These are phyloP conservation scores for Geotrichum carabidarum DNA, from an alignment of 1,139 yeast species.

Conservation along the genomic window DNA sequence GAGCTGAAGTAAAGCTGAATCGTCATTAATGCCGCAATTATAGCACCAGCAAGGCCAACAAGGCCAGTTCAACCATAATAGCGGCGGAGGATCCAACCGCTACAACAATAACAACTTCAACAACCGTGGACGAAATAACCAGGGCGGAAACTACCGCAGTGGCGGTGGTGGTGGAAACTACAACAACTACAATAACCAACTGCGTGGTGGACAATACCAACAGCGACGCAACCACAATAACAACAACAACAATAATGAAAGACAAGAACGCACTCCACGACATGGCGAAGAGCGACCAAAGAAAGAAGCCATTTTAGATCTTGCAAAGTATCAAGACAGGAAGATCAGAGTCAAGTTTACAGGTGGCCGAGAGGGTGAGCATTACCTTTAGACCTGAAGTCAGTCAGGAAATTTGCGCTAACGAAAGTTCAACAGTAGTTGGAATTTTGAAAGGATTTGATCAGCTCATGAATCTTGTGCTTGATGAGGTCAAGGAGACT, in stretches of 20 bases:
- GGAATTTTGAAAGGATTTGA: slow-evolving; percentile 87
- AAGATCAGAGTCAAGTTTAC: slow-evolving; percentile 71
- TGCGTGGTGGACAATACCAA: slow-evolving; percentile 20
- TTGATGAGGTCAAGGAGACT: slow-evolving; percentile 72
- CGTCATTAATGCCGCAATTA: neutral
- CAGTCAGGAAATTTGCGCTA: slow-evolving; percentile 21
- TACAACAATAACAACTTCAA: slow-evolving; percentile 8
- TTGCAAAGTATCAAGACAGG: slow-evolving; percentile 71
- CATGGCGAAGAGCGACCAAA: slow-evolving; percentile 63
- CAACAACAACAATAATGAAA: slow-evolving; percentile 28
- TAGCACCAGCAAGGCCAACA: neutral
- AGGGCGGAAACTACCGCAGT: slow-evolving; percentile 1
- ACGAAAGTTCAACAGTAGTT: slow-evolving; percentile 40
- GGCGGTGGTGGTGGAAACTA: slow-evolving; percentile 16
- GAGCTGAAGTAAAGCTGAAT: neutral
- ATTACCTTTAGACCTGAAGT: slow-evolving; percentile 11
- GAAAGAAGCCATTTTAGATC: slow-evolving; percentile 83
- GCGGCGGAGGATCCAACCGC: slow-evolving; percentile 1
- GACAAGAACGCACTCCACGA: slow-evolving; percentile 31
- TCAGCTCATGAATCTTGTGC: slow-evolving; percentile 85
- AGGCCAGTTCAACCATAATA: slow-evolving; percentile 11
- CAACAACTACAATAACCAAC: slow-evolving; percentile 14
- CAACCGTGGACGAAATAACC: slow-evolving; percentile 1
- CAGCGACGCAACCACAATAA: slow-evolving; percentile 20
- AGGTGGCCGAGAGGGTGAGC: slow-evolving; percentile 63